These are phyloP conservation scores for Malbranchea zuffiana DNA, from an alignment of 2,329 filamentous ascomycete genomes.

Conservation along the genomic window DNA sequence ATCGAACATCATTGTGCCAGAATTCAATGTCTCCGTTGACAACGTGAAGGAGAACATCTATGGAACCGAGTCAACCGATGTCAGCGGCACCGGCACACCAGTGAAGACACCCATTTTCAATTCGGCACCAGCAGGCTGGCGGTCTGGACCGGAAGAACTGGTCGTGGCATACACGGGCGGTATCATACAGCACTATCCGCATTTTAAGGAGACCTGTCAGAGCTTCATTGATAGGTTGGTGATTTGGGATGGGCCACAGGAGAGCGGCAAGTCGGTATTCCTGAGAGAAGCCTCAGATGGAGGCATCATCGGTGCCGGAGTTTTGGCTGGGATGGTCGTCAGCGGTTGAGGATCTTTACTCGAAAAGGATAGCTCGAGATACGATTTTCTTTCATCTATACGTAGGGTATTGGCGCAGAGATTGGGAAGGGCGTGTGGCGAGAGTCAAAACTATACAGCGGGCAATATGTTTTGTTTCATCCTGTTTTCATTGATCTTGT, in stretches of 20 bases:
- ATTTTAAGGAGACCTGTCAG: conserved; percentile 57
- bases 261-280: conserved; percentile 36
- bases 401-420: no score
- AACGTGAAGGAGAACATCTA: conserved; percentile 15
- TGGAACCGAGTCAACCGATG: not conserved
- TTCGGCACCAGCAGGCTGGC: conserved; percentile 33
- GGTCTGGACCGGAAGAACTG: conserved; percentile 46
- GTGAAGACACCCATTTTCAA: conserved; percentile 1
- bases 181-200: conserved; percentile 62
- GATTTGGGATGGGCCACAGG: conserved; percentile 25
- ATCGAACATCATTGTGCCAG: conserved; percentile 15
- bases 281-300: conserved; percentile 39
- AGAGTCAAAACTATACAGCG: no score
- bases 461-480: no score
- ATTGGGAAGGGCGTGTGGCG: no score
- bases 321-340: conserved; percentile 34
- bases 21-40: conserved; percentile 16
- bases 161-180: conserved; percentile 67
- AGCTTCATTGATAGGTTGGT: conserved; percentile 47
- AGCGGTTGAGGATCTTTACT: conserved; percentile 4
- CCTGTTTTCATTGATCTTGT: no score
- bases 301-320: conserved; percentile 41
- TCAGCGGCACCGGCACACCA: not conserved
- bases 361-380: no score
- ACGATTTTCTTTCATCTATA: no score